Evolutionary conservation across 2,329 filamentous ascomycete genomes (phyloP).

Genomic region (Cladophialophora chaetospira): DNA sequence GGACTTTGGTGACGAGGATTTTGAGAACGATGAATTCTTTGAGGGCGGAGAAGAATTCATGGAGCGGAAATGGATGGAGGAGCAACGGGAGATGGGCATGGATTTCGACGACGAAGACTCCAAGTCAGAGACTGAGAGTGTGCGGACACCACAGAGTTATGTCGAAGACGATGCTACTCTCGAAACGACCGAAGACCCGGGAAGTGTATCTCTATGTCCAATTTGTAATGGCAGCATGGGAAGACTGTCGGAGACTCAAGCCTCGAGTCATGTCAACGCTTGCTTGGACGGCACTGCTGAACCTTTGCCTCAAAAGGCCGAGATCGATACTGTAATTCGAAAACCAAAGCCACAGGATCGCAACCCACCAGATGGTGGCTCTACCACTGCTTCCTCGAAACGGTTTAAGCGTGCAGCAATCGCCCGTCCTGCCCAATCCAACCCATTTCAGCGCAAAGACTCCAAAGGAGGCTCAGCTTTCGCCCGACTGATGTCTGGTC

Average conservation of each 20-base stretch:
- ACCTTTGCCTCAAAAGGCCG: constrained; percentile 49
- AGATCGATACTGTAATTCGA: constrained; percentile 12
- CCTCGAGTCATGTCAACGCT: constrained; percentile 83
- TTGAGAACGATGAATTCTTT: constrained; percentile 64
- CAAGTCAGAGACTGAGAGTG: constrained; percentile 49
- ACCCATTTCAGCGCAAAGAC: constrained; percentile 65
- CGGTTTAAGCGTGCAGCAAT: constrained; percentile 69
- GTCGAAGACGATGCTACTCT: constrained; percentile 28
- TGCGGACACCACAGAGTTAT: constrained; percentile 23
- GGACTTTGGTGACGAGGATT: constrained; percentile 59
- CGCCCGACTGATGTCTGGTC: constrained; percentile 86
- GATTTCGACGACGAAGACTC: constrained; percentile 51
- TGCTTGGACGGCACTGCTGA: constrained; percentile 83
- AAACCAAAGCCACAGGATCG: constrained; percentile 1
- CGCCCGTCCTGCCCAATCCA: constrained; percentile 76
- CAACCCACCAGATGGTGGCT: constrained; percentile 35
- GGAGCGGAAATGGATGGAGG: constrained; percentile 71
- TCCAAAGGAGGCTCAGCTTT: constrained; percentile 69
- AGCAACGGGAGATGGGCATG: constrained; percentile 60
- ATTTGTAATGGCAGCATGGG: constrained; percentile 70
- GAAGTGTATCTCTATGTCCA: constrained; percentile 61
- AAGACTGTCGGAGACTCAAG: constrained; percentile 61
- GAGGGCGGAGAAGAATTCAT: constrained; percentile 66
- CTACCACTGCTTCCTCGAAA: constrained; percentile 47
- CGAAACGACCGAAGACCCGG: constrained; percentile 10